Evolutionary conservation across 2,329 filamentous ascomycete species (phyloP), one percentile per base, ranked within the genome.

Genomic region (Exophiala phaeomuriformis): DNA sequence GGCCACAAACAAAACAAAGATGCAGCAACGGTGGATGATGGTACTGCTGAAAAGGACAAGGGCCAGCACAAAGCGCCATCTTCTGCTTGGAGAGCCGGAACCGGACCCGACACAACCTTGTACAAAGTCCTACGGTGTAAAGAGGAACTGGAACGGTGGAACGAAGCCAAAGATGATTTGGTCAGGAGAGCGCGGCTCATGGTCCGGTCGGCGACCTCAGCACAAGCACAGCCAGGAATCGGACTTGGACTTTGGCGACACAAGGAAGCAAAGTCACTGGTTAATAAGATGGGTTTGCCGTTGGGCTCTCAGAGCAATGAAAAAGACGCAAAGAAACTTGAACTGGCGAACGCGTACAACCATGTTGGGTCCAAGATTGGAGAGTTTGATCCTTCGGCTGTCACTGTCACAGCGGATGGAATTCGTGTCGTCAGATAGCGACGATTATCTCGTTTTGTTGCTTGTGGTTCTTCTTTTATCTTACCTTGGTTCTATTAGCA

Each of bases 91-190:
- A 4, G 36, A 8, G 36, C 36, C 4, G 36, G 36, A 8, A 5
- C 36, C 4, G 36, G 36, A 8, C 7, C 36, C 4, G 36, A 12
- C 5, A 9, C 36, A 39, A 12, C 36, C 48, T 65, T 68, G 6
- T 75, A 74, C 58, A 70, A 71, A 53, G 66, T 72, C 3, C 68
- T 74, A 4, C 68, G 68, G 37, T 72, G 73, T 49, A 70, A 72
- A 33, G 72, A 75, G 56, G 67, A 73, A 44, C 72, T 72, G 57
- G 71, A 74, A 56, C 70, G 70, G 52, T 74, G 73, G 71, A 64
- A 68, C 12, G 52, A 56, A 35, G 42, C 43, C 29, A 58, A 54
- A 42, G 50, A 54, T 19, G 58, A 60, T 30, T 19, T 60, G 55
- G 40, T 60, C 7, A 40, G 51, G 19, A 43, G 49, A 36, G 57